phyloP scores from a whole-genome alignment of 805 yeast genomes.

The Candida germanica region DNA sequence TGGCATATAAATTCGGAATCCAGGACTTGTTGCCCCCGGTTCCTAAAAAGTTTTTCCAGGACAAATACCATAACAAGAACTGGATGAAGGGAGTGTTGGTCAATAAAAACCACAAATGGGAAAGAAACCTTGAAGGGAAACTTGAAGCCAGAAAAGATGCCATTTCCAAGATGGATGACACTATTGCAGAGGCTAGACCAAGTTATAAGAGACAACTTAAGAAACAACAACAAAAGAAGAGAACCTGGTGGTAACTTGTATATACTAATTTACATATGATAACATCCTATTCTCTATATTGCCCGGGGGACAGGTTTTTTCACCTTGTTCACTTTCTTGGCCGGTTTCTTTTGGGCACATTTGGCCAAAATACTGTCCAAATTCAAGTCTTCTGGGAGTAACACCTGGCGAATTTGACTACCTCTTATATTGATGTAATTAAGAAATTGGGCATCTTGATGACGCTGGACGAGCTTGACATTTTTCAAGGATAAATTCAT shows the following conservation, averaged over 20 bases:
- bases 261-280: constrained; percentile 7
- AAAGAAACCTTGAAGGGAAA: constrained; percentile 60
- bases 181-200: constrained; percentile 60
- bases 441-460: constrained; percentile 64
- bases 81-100: constrained; percentile 71
- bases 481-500: constrained; percentile 85
- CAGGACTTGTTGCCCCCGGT: constrained; percentile 70
- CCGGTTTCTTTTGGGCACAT: constrained; percentile 18
- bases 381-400: constrained; percentile 83
- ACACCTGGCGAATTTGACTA: constrained; percentile 77
- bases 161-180: constrained; percentile 60
- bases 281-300: not conserved
- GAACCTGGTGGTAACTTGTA: constrained; percentile 32
- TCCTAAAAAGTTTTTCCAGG: constrained; percentile 71
- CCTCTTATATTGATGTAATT: constrained; percentile 87
- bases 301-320: not conserved
- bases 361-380: constrained; percentile 61
- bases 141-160: constrained; percentile 63
- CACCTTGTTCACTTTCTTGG: not conserved
- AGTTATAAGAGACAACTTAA: constrained; percentile 37
- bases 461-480: constrained; percentile 71
- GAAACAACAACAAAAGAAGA: constrained; percentile 33
- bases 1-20: constrained; percentile 80
- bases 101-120: constrained; percentile 83
- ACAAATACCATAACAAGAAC: constrained; percentile 66